Evolutionary conservation across 371 early-diverging fungal genomes (phyloP).

Genomic region (Haplosporangium sp.): DNA sequence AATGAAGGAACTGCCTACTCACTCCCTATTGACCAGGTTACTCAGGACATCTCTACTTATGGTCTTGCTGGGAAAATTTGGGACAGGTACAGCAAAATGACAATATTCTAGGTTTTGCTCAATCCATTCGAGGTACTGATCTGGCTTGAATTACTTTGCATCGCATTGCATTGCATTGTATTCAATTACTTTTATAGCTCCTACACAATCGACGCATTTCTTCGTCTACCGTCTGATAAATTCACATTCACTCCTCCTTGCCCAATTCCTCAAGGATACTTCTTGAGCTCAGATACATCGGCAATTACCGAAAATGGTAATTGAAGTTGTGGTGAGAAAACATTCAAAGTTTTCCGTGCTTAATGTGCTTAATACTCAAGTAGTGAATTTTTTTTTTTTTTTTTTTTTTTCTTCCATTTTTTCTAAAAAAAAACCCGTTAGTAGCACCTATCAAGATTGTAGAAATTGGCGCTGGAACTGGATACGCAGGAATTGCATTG

Average conservation of each 20-base stretch:
- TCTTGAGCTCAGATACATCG: background rate
- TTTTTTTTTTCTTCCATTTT: background rate
- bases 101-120: background rate
- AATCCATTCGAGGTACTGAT: no score
- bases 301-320: background rate
- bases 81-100: slow-evolving; percentile 24
- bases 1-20: no score
- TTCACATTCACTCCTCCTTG: slow-evolving; percentile 41
- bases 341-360: no score
- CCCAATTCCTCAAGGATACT: slow-evolving; percentile 36
- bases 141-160: no score
- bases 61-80: slow-evolving; percentile 53
- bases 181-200: slow-evolving; percentile 15
- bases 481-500: slow-evolving; percentile 68
- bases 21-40: background rate
- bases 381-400: no score
- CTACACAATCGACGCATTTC: slow-evolving; percentile 32
- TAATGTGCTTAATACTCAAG: no score
- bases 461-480: slow-evolving; percentile 65
- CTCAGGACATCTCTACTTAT: slow-evolving; percentile 47
- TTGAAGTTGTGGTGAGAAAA: no score
- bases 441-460: slow-evolving; percentile 22
- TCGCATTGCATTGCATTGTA: no score
- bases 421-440: background rate
- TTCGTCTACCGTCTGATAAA: slow-evolving; percentile 19